Evolutionary conservation across 768 basidiomycete genomes (phyloP).

Genomic region (Boletus fagicola): DNA sequence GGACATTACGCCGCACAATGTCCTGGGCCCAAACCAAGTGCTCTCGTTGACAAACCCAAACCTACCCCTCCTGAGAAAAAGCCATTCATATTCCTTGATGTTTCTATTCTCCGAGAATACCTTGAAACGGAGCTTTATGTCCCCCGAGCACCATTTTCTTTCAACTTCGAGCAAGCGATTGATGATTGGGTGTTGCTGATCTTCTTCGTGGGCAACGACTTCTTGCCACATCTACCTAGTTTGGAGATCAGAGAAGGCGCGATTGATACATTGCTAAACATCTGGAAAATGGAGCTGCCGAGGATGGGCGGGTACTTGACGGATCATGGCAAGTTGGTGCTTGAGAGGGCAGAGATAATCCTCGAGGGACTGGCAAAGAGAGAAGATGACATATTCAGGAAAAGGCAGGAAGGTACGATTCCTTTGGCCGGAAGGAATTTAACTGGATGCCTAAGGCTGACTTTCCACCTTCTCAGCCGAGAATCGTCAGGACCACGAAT

Average conservation of each 20-base stretch:
- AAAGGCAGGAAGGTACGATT: slow-evolving; percentile 81
- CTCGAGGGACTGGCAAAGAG: slow-evolving; percentile 90
- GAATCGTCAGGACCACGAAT: slow-evolving; percentile 88
- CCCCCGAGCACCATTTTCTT: slow-evolving; percentile 72
- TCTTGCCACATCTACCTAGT: slow-evolving; percentile 92
- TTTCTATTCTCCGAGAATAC: slow-evolving; percentile 93
- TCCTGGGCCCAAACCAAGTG: slow-evolving; percentile 72
- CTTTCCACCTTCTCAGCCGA: slow-evolving; percentile 56
- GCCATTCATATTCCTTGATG: slow-evolving; percentile 99
- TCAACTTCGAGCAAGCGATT: slow-evolving; percentile 93
- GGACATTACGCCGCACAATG: slow-evolving; percentile 97
- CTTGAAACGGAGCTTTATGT: slow-evolving; percentile 94
- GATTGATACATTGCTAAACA: slow-evolving; percentile 93
- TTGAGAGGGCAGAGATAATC: slow-evolving; percentile 87
- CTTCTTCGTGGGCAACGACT: slow-evolving; percentile 99
- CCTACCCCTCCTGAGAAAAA: slow-evolving; percentile 60
- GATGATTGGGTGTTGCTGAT: slow-evolving; percentile 99
- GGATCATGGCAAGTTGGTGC: slow-evolving; percentile 84
- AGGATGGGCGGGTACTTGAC: slow-evolving; percentile 98
- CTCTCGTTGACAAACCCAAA: slow-evolving; percentile 44
- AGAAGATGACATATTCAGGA: slow-evolving; percentile 95
- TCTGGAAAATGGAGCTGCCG: slow-evolving; percentile 92
- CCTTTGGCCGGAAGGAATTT: slow-evolving; percentile 3
- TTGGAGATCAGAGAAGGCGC: slow-evolving; percentile 99
- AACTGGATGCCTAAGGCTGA: slow-evolving; percentile 14